Conservation (phyloP, 2,329 filamentous ascomycete species). For the Sordariomycetes sp. region DNA sequence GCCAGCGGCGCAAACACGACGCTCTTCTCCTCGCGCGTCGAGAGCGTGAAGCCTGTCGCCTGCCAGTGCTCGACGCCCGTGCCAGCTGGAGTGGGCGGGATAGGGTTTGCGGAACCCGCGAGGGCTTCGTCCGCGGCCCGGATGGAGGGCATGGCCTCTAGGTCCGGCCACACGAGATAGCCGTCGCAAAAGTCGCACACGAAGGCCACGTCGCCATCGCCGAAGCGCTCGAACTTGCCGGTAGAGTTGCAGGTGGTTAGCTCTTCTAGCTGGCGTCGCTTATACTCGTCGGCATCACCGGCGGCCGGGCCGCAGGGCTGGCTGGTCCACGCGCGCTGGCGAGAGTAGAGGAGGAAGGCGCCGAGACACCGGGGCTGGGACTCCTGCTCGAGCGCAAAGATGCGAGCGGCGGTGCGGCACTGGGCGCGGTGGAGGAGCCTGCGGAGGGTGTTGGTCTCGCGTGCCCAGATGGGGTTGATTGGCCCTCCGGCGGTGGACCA, state of each 20-base stretch:
- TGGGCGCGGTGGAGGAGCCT: slow-evolving; percentile 45
- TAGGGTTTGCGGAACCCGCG: background rate
- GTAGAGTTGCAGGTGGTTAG: slow-evolving; percentile 38
- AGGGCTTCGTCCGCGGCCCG: slow-evolving; percentile 19
- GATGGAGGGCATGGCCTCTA: slow-evolving; percentile 39
- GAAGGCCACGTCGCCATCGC: slow-evolving; percentile 43
- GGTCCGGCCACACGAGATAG: slow-evolving; percentile 46
- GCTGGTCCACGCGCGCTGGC: slow-evolving; percentile 23
- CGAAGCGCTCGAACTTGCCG: slow-evolving; percentile 46
- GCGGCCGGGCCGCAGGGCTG: slow-evolving; percentile 4
- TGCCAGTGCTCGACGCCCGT: slow-evolving; percentile 36
- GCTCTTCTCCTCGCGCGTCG: slow-evolving; percentile 32
- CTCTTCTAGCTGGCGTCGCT: slow-evolving; percentile 32
- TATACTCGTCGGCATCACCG: slow-evolving; percentile 21
- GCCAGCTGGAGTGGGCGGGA: slow-evolving; percentile 12
- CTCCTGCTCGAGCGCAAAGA: slow-evolving; percentile 41
- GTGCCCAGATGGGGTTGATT: slow-evolving; percentile 44
- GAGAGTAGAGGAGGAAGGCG: slow-evolving; percentile 41
- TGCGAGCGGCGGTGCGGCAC: slow-evolving; percentile 44
- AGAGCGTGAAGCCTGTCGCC: slow-evolving; percentile 30
- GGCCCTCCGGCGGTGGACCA: slow-evolving; percentile 45
- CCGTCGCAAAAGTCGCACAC: slow-evolving; percentile 53
- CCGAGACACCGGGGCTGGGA: slow-evolving; percentile 40
- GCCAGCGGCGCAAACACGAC: slow-evolving; percentile 46
- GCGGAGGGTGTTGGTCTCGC: slow-evolving; percentile 37